Evolutionary conservation across 192 early-diverging fungal species (phyloP).

Genomic region (Backusella luteola): DNA sequence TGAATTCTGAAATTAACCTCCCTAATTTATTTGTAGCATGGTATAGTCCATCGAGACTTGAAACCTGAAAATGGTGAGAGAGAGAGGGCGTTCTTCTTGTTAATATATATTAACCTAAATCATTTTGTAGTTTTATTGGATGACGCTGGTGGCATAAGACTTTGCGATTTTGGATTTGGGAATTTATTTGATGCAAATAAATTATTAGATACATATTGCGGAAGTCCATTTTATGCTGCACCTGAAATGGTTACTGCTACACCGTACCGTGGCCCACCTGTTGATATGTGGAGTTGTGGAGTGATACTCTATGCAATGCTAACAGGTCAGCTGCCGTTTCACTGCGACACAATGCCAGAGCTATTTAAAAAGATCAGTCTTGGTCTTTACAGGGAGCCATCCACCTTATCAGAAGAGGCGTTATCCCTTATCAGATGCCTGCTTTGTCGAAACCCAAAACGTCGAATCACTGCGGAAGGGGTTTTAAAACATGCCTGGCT

Average conservation of each 20-base stretch:
- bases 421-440: constrained; percentile 39
- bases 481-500: constrained; percentile 55
- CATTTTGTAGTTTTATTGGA: constrained; percentile 42
- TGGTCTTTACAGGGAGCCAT: constrained; percentile 52
- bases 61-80: constrained; percentile 66
- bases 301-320: constrained; percentile 69
- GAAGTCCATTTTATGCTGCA: constrained; percentile 64
- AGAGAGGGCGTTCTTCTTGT: neutral
- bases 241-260: constrained; percentile 65
- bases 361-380: constrained; percentile 54
- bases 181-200: constrained; percentile 26
- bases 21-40: neutral
- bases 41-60: constrained; percentile 77
- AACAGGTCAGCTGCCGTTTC: constrained; percentile 67
- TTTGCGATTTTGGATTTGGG: constrained; percentile 93
- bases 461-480: constrained; percentile 50
- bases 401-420: constrained; percentile 33
- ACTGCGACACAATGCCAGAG: constrained; percentile 60
- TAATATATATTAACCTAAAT: neutral
- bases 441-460: constrained; percentile 45
- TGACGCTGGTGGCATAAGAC: constrained; percentile 63
- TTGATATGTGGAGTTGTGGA: constrained; percentile 71
- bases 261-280: constrained; percentile 55
- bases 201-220: constrained; percentile 61
- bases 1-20: neutral